phyloP scores from a whole-genome alignment of 164 flowering plant genomes.

The Umbellularia californica region DNA sequence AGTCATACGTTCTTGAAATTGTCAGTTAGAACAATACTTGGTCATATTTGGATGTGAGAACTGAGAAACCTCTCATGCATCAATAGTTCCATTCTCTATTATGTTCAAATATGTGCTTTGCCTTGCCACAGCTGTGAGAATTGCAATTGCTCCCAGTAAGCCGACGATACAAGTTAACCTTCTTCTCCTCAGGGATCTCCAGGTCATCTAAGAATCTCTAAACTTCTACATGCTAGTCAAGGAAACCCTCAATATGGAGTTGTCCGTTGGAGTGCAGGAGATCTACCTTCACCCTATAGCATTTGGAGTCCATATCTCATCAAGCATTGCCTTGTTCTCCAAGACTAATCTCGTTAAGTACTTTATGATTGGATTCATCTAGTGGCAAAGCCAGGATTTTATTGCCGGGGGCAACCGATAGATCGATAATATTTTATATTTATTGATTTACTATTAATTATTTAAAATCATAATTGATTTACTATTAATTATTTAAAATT shows the following conservation, averaged over 20 bases:
- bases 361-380: too few relatives aligned
- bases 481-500: too few relatives aligned
- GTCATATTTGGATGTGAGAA: not conserved
- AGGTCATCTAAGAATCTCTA: not conserved
- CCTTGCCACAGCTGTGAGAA: not conserved
- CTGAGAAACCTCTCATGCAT: not conserved
- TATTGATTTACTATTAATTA: too few relatives aligned
- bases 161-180: not conserved
- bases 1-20: too few relatives aligned
- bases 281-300: not conserved
- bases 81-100: not conserved
- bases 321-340: too few relatives aligned
- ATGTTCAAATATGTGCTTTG: not conserved
- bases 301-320: too few relatives aligned
- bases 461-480: too few relatives aligned
- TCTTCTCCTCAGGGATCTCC: slow-evolving; percentile 3
- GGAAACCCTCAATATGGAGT: not conserved
- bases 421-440: too few relatives aligned
- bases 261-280: not conserved
- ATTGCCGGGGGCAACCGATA: too few relatives aligned
- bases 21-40: not conserved
- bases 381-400: too few relatives aligned
- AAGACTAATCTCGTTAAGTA: too few relatives aligned
- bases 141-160: slow-evolving; percentile 1
- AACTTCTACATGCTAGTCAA: not conserved